Conservation (phyloP, 2,329 filamentous ascomycete genomes). For the Microcyclosporella mali region DNA sequence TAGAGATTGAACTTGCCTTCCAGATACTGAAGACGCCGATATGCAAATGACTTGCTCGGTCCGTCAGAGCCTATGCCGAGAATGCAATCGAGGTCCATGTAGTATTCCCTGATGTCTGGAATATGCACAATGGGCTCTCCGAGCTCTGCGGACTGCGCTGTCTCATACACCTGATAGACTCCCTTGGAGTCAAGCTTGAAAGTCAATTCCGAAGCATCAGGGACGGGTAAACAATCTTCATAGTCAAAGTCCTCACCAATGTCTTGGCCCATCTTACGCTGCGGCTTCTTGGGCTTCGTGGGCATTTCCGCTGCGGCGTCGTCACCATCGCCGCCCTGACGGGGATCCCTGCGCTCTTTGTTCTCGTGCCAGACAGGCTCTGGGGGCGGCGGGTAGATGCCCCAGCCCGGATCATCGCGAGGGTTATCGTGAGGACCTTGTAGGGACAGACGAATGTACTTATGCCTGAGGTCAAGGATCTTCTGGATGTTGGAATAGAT, state of each 20-base stretch:
- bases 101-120: slow-evolving; percentile 91
- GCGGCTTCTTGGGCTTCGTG: slow-evolving; percentile 41
- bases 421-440: slow-evolving; percentile 82
- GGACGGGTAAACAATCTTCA: slow-evolving; percentile 68
- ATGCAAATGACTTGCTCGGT: slow-evolving; percentile 94
- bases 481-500: slow-evolving; percentile 90
- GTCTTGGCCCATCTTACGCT: slow-evolving; percentile 74
- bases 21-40: slow-evolving; percentile 85
- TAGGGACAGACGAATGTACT: slow-evolving; percentile 79
- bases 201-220: slow-evolving; percentile 61
- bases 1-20: slow-evolving; percentile 98
- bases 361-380: slow-evolving; percentile 73
- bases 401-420: slow-evolving; percentile 75
- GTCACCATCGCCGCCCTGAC: slow-evolving; percentile 14
- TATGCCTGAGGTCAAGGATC: slow-evolving; percentile 79
- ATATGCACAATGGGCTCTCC: slow-evolving; percentile 69
- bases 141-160: slow-evolving; percentile 53
- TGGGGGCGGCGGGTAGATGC: slow-evolving; percentile 84
- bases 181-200: slow-evolving; percentile 77
- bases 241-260: slow-evolving; percentile 91
- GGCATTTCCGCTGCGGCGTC: slow-evolving; percentile 8
- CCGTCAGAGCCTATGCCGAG: slow-evolving; percentile 89
- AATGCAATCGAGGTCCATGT: slow-evolving; percentile 85
- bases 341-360: slow-evolving; percentile 22
- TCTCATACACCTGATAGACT: slow-evolving; percentile 88